phyloP scores from a whole-genome alignment of 306 rosid genomes.

The Lathyrus oleraceus region DNA sequence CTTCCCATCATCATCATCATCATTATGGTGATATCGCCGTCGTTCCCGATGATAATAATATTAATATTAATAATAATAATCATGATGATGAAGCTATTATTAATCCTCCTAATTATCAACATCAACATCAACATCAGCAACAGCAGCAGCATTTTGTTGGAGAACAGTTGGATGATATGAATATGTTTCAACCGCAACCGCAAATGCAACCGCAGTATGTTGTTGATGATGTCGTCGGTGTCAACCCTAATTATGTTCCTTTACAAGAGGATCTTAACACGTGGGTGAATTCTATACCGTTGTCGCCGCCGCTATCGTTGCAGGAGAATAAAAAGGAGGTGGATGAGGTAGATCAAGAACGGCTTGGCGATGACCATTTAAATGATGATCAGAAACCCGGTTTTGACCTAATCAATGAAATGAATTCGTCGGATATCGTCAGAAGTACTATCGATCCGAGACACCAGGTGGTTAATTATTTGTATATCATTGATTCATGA shows the following conservation, averaged over 20 bases:
- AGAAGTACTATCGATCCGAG: conserved; percentile 9
- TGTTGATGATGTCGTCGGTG: neutral
- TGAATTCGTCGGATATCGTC: conserved; percentile 33
- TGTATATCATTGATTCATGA: neutral
- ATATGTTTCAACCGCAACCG: neutral
- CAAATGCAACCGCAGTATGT: neutral
- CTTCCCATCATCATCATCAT: neutral
- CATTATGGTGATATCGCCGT: neutral
- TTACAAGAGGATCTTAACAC: neutral
- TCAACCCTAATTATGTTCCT: neutral
- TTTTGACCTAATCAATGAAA: conserved; percentile 29
- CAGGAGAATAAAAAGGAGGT: conserved; percentile 24
- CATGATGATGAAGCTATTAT: neutral
- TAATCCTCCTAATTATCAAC: too few species aligned
- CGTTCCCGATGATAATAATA: neutral
- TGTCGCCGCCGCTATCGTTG: conserved; percentile 24
- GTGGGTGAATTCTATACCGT: neutral
- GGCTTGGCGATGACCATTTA: neutral
- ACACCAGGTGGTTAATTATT: conserved; percentile 45
- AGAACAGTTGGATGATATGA: neutral
- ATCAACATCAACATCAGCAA: neutral
- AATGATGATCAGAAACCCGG: conserved; percentile 39
- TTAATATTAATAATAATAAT: neutral
- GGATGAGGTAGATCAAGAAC: neutral
- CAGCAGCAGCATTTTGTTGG: neutral